Percentiles rank a stretch among this genome's conserved stretches.
Evolutionary conservation across 2,329 filamentous ascomycete species (phyloP).

Genomic region (Ascochyta lentis): DNA sequence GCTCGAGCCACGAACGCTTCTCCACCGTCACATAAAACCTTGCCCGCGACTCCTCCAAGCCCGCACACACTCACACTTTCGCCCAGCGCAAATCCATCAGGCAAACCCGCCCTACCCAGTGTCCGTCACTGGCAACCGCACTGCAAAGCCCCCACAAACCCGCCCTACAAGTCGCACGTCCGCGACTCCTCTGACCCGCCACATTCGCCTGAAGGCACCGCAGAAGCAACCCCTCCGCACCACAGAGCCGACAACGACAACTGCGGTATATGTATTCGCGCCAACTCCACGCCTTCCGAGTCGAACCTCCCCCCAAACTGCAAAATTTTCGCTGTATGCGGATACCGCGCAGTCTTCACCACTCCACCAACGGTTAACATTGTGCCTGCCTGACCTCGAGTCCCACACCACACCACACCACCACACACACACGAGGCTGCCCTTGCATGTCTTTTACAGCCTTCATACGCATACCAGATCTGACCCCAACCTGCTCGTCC

Average conservation of each 20-base stretch:
- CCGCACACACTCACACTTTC: slow-evolving; percentile 28
- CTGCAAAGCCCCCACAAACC: slow-evolving; percentile 20
- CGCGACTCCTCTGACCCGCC: slow-evolving; percentile 45
- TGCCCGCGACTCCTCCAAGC: slow-evolving; percentile 13
- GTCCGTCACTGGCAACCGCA: slow-evolving; percentile 29
- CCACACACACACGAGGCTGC: slow-evolving; percentile 38
- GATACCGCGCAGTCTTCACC: slow-evolving; percentile 89
- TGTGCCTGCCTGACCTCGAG: slow-evolving; percentile 47
- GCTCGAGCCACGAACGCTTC: slow-evolving; percentile 12
- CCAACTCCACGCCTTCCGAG: slow-evolving; percentile 92
- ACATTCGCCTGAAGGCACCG: slow-evolving; percentile 37
- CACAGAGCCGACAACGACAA: slow-evolving; percentile 41
- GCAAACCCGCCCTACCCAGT: slow-evolving; percentile 25
- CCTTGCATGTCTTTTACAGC: slow-evolving; percentile 67
- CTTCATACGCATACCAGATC: slow-evolving; percentile 57
- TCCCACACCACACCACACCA: slow-evolving; percentile 46
- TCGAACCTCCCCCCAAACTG: slow-evolving; percentile 93
- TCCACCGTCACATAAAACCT: slow-evolving; percentile 22
- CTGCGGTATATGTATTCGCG: slow-evolving; percentile 98
- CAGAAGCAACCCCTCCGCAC: slow-evolving; percentile 40
- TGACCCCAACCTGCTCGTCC: slow-evolving; percentile 24
- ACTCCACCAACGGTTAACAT: slow-evolving; percentile 91
- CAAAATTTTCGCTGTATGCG: slow-evolving; percentile 95
- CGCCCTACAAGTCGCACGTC: slow-evolving; percentile 31
- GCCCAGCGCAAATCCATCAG: slow-evolving; percentile 30